Base-by-base conservation (phyloP, 2,329 filamentous ascomycete genomes). In the Pestalotiopsis sp. region DNA sequence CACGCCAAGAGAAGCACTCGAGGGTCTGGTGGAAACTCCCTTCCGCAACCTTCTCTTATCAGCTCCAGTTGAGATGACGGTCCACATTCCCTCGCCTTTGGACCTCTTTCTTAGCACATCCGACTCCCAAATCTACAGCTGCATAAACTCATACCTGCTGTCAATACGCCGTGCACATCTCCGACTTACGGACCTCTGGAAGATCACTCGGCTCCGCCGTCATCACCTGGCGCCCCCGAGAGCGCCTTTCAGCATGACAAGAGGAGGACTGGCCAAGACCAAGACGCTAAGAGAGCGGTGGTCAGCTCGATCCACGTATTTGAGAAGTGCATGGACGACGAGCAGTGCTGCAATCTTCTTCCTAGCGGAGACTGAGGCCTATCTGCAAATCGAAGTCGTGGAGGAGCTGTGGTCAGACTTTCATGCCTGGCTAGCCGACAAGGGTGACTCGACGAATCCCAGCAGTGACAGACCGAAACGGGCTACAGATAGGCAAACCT, bases 301-400 rank as follows among this genome's bases (percentile, higher is more conserved):
- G 72, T 88, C 89, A 31, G 77, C 82, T 17, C 87, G 95, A 20
- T 86, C 88, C 4, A 84, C 86, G 41, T 86, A 88, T 0, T 92
- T 97, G 86, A 90, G 96, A 17, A 92, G 90, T 71, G 88, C 95
- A 0, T 99, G 96, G 96, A 95, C 94, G 0, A 97, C 93, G 0
- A 92, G 92, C 73, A 94, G 93, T 75, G 93, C 94, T 2, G 92
- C 93, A 1, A 88, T 97, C 3, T 98, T 97, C 81, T 92, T 98
- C 73, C 85, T 98, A 3, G 93, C 93, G 0, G 95, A 98, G 77
- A 91, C 93, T 14, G 92, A 95, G 73, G 90, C 90, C 3, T 98
- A 97, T 75, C 90, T 98, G 59, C 95, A 98, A 78, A 93, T 93
- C 1, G 94, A 97, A 76, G 91, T 98, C 6, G 91, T 98, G 14